These are phyloP conservation scores for Hymenoscyphus fraxineus DNA, from an alignment of 2,329 filamentous ascomycete species.

Conservation along the genomic window DNA sequence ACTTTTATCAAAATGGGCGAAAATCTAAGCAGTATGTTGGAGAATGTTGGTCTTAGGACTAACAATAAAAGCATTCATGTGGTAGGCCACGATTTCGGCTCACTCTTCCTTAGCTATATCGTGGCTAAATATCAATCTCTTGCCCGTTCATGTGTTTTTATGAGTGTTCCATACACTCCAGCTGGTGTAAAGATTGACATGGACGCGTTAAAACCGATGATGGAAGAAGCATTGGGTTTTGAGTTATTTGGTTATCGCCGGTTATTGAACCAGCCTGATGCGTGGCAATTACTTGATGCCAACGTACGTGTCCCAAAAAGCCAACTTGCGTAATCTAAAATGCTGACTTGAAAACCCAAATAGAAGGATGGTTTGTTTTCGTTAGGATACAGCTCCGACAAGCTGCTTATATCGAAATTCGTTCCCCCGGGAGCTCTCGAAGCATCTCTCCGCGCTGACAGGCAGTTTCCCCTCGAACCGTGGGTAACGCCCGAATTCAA, in stretches of 20 bases:
- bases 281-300: background rate
- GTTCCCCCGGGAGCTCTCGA: background rate
- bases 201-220: conserved; percentile 2
- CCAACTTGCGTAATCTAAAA: too few species aligned
- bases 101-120: background rate
- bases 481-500: background rate
- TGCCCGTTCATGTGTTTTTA: background rate
- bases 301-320: background rate
- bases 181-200: conserved; percentile 1
- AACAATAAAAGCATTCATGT: background rate
- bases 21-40: background rate
- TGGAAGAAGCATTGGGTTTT: conserved; percentile 5
- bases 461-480: background rate
- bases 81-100: background rate
- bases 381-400: background rate
- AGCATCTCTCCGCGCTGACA: background rate
- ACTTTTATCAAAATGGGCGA: background rate
- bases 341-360: background rate
- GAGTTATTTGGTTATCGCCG: conserved; percentile 8
- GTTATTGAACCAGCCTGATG: background rate
- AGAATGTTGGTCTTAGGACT: background rate
- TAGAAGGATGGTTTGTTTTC: background rate
- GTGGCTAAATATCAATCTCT: background rate
- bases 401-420: background rate
- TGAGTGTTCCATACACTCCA: background rate